Conservation (phyloP, 2,329 filamentous ascomycete species). For the Botrytis paeoniae region DNA sequence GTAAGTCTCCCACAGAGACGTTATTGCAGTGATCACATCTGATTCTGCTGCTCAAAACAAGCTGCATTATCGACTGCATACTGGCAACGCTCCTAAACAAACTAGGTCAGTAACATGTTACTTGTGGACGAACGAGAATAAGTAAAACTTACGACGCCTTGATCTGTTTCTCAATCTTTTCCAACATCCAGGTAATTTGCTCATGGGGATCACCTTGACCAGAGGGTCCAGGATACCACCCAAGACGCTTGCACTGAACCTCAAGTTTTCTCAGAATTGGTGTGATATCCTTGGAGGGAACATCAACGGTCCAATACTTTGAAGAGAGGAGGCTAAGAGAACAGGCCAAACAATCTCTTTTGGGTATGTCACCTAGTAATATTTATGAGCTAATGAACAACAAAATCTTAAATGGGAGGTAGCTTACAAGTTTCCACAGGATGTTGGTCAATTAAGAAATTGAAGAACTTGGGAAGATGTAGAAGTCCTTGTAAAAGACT, state of each 20-base stretch:
- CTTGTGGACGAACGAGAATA: no score
- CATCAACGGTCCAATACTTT: slow-evolving; percentile 16
- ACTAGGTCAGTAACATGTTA: background rate
- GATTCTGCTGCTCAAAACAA: slow-evolving; percentile 24
- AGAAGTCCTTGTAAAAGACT: slow-evolving; percentile 38
- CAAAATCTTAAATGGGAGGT: background rate
- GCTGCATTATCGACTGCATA: slow-evolving; percentile 29
- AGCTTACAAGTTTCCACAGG: slow-evolving; percentile 28
- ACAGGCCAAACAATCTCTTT: slow-evolving; percentile 24
- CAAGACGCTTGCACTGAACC: background rate
- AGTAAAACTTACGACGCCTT: slow-evolving; percentile 28
- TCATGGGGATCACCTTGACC: slow-evolving; percentile 38
- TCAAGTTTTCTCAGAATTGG: slow-evolving; percentile 5
- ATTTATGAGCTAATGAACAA: background rate
- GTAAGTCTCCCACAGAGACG: slow-evolving; percentile 24
- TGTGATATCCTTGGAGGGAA: background rate
- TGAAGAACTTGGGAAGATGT: slow-evolving; percentile 37
- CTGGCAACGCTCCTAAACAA: slow-evolving; percentile 21
- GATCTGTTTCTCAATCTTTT: slow-evolving; percentile 32
- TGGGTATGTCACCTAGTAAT: background rate
- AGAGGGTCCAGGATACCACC: slow-evolving; percentile 13
- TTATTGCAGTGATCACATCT: slow-evolving; percentile 32
- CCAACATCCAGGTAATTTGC: slow-evolving; percentile 33
- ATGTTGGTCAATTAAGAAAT: slow-evolving; percentile 35
- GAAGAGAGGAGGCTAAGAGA: slow-evolving; percentile 1